phyloP scores from a whole-genome alignment of 371 early-diverging fungal species.

The Mortierella sp. region DNA sequence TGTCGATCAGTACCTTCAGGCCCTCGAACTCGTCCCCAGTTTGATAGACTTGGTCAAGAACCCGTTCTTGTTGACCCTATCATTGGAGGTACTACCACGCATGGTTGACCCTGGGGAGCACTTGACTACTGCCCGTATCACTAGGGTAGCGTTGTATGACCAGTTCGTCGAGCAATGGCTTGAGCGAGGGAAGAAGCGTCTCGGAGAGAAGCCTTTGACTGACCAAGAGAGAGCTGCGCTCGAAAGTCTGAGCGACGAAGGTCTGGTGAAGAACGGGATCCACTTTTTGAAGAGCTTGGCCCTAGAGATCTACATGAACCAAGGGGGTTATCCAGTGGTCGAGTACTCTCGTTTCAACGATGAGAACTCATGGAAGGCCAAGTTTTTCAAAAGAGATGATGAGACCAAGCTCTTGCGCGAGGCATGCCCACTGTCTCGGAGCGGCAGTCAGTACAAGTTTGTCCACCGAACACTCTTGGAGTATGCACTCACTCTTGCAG shows the following conservation, averaged over 20 bases:
- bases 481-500: not conserved
- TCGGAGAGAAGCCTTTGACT: too few relatives aligned
- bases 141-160: too few relatives aligned
- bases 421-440: conserved; percentile 3
- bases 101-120: too few relatives aligned
- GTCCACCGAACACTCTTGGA: conserved; percentile 11
- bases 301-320: conserved; percentile 1
- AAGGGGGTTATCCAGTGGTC: conserved; percentile 1
- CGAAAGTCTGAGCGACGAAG: not conserved
- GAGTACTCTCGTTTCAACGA: not conserved
- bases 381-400: not conserved
- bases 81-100: too few relatives aligned
- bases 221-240: not conserved
- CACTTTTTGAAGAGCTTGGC: conserved; percentile 7
- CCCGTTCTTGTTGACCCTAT: too few relatives aligned
- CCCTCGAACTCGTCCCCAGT: too few relatives aligned
- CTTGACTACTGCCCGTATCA: too few relatives aligned
- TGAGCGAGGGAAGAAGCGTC: too few relatives aligned
- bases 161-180: too few relatives aligned
- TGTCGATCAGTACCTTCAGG: too few relatives aligned
- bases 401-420: not conserved
- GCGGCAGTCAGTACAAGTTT: conserved; percentile 7
- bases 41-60: too few relatives aligned
- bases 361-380: not conserved
- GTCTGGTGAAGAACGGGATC: not conserved